A percentile compares a stretch with the other conserved stretches of the same genome.
phyloP scores from a whole-genome alignment of 1,284 basidiomycete genomes.

The Apiotrichum mycotoxinovorans region DNA sequence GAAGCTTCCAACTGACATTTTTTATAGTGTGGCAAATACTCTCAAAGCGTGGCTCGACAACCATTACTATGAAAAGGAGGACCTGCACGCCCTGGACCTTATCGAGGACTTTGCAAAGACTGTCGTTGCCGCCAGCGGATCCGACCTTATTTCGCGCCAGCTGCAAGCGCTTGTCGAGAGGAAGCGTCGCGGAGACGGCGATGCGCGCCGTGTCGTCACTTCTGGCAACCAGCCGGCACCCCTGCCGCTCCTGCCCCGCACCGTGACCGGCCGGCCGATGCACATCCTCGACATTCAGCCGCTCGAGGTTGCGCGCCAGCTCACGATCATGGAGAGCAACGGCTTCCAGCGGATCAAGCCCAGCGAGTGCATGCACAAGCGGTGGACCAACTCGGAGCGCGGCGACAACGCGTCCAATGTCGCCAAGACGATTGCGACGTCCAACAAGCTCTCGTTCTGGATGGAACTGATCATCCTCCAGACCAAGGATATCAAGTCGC shows the following conservation, averaged over 20 bases:
- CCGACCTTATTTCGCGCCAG: conserved; percentile 67
- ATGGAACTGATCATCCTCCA: conserved; percentile 78
- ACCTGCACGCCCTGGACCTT: conserved; percentile 67
- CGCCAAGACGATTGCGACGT: conserved; percentile 79
- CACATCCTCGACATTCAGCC: conserved; percentile 58
- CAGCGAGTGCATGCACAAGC: conserved; percentile 75
- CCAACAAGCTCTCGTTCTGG: conserved; percentile 80
- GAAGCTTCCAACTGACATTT: background rate
- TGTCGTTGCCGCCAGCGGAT: conserved; percentile 51
- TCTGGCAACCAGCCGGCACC: conserved; percentile 3
- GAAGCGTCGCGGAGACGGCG: conserved; percentile 54
- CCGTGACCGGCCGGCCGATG: conserved; percentile 23
- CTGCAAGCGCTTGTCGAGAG: conserved; percentile 69
- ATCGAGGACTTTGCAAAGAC: conserved; percentile 75
- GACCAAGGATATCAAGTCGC: conserved; percentile 76
- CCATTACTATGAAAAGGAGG: conserved; percentile 75
- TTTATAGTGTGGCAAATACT: conserved; percentile 71
- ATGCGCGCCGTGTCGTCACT: conserved; percentile 5
- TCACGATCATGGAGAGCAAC: conserved; percentile 85
- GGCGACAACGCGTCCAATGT: conserved; percentile 49
- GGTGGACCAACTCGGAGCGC: conserved; percentile 31
- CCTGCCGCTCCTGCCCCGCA: conserved; percentile 5
- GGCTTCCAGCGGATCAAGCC: conserved; percentile 85
- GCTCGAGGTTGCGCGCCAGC: conserved; percentile 84
- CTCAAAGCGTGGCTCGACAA: conserved; percentile 77